Conservation (phyloP, 805 yeast species). For the Hanseniaspora jakobsenii region DNA sequence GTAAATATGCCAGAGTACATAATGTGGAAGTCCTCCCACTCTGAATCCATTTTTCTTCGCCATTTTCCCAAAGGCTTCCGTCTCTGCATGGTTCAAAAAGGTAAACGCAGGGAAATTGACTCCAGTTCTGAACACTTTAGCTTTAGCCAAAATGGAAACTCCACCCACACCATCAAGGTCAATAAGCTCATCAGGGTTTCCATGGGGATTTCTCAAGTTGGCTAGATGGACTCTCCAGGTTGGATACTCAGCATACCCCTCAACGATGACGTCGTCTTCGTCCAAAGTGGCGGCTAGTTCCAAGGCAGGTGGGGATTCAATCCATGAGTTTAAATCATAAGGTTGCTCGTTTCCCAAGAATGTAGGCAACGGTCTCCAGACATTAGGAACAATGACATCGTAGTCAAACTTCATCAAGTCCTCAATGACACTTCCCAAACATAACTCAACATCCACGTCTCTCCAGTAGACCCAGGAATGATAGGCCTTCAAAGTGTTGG, state of each 20-base stretch:
- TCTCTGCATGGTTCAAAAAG: constrained; percentile 74
- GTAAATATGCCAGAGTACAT: constrained; percentile 80
- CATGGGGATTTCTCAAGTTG: constrained; percentile 50
- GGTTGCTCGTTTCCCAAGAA: constrained; percentile 87
- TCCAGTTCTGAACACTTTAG: constrained; percentile 62
- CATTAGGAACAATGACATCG: constrained; percentile 74
- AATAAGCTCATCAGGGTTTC: constrained; percentile 50
- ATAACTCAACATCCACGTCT: constrained; percentile 74
- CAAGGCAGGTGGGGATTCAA: constrained; percentile 69
- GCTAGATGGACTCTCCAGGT: constrained; percentile 79
- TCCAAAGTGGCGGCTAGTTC: constrained; percentile 50
- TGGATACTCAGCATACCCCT: constrained; percentile 77
- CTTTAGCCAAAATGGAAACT: constrained; percentile 66
- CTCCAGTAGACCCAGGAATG: constrained; percentile 91
- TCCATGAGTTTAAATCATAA: constrained; percentile 93
- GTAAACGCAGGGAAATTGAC: constrained; percentile 79
- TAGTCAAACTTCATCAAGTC: constrained; percentile 56
- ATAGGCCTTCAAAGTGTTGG: constrained; percentile 63
- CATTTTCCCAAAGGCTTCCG: constrained; percentile 79
- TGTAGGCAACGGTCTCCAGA: constrained; percentile 93
- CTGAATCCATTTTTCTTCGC: constrained; percentile 63
- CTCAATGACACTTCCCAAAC: constrained; percentile 65
- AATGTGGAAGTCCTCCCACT: constrained; percentile 84
- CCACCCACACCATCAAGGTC: constrained; percentile 82
- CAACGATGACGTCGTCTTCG: constrained; percentile 79